A percentile compares a stretch with the other conserved stretches of the same genome.
Conservation (phyloP, 352 stramenopile species). For the Aphanomyces cochlioides region DNA sequence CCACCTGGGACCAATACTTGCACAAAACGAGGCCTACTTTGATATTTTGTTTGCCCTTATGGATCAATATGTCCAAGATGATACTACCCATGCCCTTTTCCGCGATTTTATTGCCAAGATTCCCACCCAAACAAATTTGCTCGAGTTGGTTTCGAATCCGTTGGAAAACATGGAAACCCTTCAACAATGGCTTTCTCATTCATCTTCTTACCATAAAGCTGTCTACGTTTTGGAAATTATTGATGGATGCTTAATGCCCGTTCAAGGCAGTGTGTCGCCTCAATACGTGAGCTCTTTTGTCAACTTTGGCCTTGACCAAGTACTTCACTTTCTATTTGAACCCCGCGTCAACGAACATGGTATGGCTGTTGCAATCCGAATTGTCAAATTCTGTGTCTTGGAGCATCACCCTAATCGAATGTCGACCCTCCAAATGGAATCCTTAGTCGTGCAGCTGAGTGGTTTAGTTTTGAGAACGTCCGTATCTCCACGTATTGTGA, state of each 20-base stretch:
- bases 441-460: conserved; percentile 69
- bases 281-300: conserved; percentile 72
- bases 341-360: conserved; percentile 76
- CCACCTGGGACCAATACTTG: conserved; percentile 65
- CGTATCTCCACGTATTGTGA: conserved; percentile 63
- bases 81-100: conserved; percentile 56
- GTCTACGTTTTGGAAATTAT: conserved; percentile 88
- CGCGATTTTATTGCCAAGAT: conserved; percentile 84
- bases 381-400: conserved; percentile 82
- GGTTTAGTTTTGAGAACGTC: conserved; percentile 69
- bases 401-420: conserved; percentile 43
- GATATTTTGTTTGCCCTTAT: conserved; percentile 80
- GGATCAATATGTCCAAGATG: conserved; percentile 54
- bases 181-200: conserved; percentile 20
- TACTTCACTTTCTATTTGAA: conserved; percentile 73
- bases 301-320: conserved; percentile 70
- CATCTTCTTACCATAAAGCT: conserved; percentile 65
- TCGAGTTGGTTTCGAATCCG: conserved; percentile 49
- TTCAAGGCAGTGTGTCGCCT: conserved; percentile 35
- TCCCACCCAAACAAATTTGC: conserved; percentile 64
- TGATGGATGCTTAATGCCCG: conserved; percentile 68
- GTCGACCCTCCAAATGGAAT: conserved; percentile 57
- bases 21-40: conserved; percentile 66
- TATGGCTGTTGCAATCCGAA: conserved; percentile 70
- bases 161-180: conserved; percentile 1